These are phyloP conservation scores for Epichloe bromicola DNA, from an alignment of 2,329 filamentous ascomycete genomes.

Conservation along the genomic window DNA sequence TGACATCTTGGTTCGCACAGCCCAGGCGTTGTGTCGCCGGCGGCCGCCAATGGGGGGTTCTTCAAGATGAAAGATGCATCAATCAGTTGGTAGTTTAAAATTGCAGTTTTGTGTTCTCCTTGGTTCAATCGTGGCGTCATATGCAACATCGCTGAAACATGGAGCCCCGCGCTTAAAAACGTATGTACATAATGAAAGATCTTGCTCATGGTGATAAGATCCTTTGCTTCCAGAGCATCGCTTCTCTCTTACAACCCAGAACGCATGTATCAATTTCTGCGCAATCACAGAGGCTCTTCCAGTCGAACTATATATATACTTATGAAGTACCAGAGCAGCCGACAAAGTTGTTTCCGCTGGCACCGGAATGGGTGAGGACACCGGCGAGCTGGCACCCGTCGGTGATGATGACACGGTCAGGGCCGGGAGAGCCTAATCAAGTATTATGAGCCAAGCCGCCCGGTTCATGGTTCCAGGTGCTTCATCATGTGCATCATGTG, in stretches of 20 bases:
- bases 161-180: neutral
- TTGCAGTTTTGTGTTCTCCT: neutral
- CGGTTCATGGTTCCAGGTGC: neutral
- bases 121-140: neutral
- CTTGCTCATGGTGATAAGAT: neutral
- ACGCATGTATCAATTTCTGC: no score
- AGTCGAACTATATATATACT: neutral
- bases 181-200: neutral
- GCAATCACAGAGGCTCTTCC: no score
- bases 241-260: neutral
- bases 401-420: constrained; percentile 53
- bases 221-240: neutral
- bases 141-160: neutral
- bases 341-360: constrained; percentile 55
- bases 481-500: neutral
- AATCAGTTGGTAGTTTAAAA: neutral
- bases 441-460: neutral
- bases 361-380: constrained; percentile 57
- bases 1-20: no score
- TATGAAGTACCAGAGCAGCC: constrained; percentile 31
- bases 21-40: no score
- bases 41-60: neutral
- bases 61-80: neutral
- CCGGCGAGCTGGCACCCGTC: constrained; percentile 42
- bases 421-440: constrained; percentile 34